Base-by-base conservation (phyloP, 352 stramenopile genomes). In the Globisporangium spinosum region DNA sequence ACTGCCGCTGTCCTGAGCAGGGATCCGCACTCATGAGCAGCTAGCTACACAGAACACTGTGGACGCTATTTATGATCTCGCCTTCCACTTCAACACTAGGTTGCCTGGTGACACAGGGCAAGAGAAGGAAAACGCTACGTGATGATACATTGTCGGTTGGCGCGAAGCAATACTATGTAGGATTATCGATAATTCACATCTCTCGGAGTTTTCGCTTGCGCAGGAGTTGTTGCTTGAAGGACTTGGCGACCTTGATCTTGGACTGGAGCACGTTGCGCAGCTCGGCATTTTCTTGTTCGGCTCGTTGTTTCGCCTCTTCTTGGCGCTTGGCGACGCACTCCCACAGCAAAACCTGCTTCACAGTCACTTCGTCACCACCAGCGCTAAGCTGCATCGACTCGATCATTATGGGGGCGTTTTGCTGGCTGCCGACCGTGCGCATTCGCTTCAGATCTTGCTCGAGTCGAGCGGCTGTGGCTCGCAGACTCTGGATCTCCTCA, bases 201-300 rank as follows among this genome's bases (percentile, higher is more conserved):
- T 58, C 10, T 2, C 10, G 25, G n/a, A 6, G 7, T 10, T 35
- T 27, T 58, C 51, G 23, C 22, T 34, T 58, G 23, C 51, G 27
- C 12, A 17, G 23, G 12, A 58, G 51, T 9, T 32, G 27, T 35
- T 62, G 56, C 32, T 62, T 32, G 8, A 62, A 34, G 2, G 56
- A 62, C 22, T 38, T 62, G 3, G 32, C 56, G 34, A 62, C 12
- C 56, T 62, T 45, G 56, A 62, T 34, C 27, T 62, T 45, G 27
- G 20, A n/a, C 22, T 62, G 17, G 32, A 45, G 15, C n/a, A 29
- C 13, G n/a, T 15, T 62, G 6, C 29, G 25, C 20, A 58, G 23
- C 12, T 15, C 51, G 2, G 51, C 51, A 23, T 58, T 58, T 9
- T 20, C 17, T 25, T 17, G 51, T 10, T 58, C 51, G 10, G 51